phyloP scores from a whole-genome alignment of 2,329 filamentous ascomycete species.

The Trichothecium sympodiale region DNA sequence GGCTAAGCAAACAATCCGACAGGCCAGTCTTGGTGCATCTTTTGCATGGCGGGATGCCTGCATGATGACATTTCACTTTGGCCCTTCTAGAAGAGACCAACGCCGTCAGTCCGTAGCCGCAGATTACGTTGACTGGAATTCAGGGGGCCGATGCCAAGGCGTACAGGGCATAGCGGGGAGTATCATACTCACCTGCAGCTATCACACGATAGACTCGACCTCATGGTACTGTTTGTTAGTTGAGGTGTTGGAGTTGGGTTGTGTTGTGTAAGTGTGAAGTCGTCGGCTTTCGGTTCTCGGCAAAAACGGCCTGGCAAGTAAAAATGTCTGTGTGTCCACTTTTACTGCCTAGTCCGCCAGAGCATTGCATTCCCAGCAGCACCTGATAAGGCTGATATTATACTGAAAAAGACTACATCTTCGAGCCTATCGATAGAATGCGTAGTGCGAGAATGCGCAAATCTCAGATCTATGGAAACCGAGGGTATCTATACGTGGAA shows the following conservation, averaged over 20 bases:
- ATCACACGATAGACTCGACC: conserved; percentile 23
- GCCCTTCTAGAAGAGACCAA: conserved; percentile 13
- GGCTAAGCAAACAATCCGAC: conserved; percentile 14
- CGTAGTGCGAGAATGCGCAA: too few species aligned
- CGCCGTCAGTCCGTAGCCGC: neutral
- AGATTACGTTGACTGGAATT: neutral
- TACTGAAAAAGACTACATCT: too few species aligned
- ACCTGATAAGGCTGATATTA: too few species aligned
- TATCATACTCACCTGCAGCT: conserved; percentile 16
- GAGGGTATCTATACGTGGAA: too few species aligned
- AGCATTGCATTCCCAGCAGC: too few species aligned
- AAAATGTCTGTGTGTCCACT: too few species aligned
- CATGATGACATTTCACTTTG: conserved; percentile 23
- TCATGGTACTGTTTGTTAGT: conserved; percentile 11
- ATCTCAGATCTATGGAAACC: too few species aligned
- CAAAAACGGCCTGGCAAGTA: too few species aligned
- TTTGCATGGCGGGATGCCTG: conserved; percentile 17
- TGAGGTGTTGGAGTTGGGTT: neutral
- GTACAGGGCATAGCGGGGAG: neutral
- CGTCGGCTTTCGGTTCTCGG: conserved; percentile 3
- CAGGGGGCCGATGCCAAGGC: neutral
- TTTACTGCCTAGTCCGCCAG: too few species aligned
- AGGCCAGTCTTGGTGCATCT: conserved; percentile 16
- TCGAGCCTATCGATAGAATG: too few species aligned
- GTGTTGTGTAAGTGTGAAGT: neutral